Conservation (phyloP, 305 asterid species). For the Salvia sclarea region DNA sequence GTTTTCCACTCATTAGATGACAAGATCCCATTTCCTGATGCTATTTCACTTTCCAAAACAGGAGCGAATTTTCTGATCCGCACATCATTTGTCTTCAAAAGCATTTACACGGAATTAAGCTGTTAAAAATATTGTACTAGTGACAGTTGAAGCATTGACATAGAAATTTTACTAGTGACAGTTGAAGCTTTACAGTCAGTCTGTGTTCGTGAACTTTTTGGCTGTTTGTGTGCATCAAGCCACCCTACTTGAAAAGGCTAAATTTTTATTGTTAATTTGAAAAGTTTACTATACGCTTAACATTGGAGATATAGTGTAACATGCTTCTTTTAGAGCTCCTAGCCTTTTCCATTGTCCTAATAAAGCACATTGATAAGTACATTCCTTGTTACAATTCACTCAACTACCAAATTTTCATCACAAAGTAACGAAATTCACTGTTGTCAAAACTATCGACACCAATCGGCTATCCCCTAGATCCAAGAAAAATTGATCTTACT, state of each 20-base stretch:
- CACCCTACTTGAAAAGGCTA: background rate
- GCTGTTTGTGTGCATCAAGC: background rate
- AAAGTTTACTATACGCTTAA: background rate
- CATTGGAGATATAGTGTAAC: background rate
- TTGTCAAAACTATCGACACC: background rate
- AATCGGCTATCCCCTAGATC: background rate
- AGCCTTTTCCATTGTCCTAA: background rate
- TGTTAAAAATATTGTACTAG: slow-evolving; percentile 1
- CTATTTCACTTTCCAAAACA: slow-evolving; percentile 57
- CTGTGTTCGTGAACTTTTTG: background rate
- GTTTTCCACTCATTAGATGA: slow-evolving; percentile 69
- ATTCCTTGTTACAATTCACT: background rate
- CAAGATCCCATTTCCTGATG: slow-evolving; percentile 46
- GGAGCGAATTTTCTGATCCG: slow-evolving; percentile 73
- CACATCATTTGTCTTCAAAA: slow-evolving; percentile 53
- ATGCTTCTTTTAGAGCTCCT: background rate
- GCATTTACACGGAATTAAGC: slow-evolving; percentile 1
- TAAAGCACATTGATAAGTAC: background rate
- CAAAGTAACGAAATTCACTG: background rate
- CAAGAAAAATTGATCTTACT: background rate
- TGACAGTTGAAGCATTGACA: background rate
- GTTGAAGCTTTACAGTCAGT: background rate
- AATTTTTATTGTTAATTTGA: background rate
- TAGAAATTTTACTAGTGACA: background rate
- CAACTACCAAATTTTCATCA: background rate